These are phyloP conservation scores for Leishmania mexicana DNA, from an alignment of 208 protist genomes.

Conservation along the genomic window DNA sequence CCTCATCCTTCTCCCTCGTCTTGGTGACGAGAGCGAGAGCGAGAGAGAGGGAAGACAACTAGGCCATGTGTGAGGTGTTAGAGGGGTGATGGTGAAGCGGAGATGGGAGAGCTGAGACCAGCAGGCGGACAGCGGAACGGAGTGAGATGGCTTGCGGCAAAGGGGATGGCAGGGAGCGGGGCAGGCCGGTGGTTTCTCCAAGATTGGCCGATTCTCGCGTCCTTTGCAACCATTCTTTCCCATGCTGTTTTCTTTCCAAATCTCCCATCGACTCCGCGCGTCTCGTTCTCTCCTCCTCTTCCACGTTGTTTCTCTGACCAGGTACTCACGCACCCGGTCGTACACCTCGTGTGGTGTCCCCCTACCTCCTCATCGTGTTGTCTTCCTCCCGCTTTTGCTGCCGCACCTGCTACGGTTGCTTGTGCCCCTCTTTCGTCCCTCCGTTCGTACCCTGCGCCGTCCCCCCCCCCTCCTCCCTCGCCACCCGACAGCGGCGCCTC, in stretches of 20 bases:
- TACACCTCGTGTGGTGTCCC: neutral
- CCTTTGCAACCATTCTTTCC: neutral
- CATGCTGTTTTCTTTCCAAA: neutral
- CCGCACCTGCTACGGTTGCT: neutral
- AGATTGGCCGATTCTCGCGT: neutral
- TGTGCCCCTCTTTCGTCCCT: neutral
- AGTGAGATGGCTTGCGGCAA: neutral
- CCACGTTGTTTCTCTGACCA: slow-evolving; percentile 5
- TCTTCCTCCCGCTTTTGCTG: slow-evolving; percentile 5
- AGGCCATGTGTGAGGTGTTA: neutral
- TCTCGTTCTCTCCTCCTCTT: neutral
- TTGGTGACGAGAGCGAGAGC: neutral
- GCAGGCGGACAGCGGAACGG: neutral
- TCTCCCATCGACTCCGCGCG: neutral
- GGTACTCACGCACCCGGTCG: neutral
- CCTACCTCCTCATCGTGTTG: neutral
- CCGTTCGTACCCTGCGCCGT: too few relatives aligned
- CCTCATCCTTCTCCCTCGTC: neutral
- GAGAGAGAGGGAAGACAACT: neutral
- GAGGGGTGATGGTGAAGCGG: neutral
- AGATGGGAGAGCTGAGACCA: neutral
- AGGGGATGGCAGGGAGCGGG: neutral
- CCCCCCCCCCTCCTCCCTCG: too few relatives aligned
- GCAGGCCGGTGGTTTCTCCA: neutral
- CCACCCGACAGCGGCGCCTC: too few relatives aligned